These are phyloP conservation scores for Antitrichia curtipendula DNA, from an alignment of 225 moss, liverwort and hornwort genomes.

Conservation along the genomic window DNA sequence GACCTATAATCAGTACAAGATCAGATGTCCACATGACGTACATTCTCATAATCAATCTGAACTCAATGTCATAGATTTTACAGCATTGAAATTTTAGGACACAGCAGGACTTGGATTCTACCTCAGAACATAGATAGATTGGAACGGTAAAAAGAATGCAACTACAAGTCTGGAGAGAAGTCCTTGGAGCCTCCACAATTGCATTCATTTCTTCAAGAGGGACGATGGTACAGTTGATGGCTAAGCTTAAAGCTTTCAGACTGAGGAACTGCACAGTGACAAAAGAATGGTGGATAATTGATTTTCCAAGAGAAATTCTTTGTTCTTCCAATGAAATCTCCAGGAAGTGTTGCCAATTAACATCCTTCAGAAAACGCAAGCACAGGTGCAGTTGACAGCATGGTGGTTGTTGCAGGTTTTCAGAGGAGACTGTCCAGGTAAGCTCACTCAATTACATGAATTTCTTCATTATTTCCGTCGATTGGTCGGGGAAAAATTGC, in stretches of 20 bases:
- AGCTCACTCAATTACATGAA: constrained; percentile 43
- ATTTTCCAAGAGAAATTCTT: background rate
- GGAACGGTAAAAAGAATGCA: background rate
- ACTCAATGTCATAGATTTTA: background rate
- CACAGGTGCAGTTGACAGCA: background rate
- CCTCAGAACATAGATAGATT: background rate
- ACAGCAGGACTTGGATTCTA: background rate
- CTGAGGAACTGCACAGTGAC: background rate
- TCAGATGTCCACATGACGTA: too few species aligned
- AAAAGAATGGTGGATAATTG: background rate
- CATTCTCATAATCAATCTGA: background rate
- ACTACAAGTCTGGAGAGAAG: background rate
- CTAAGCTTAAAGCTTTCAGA: background rate
- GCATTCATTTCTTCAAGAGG: background rate
- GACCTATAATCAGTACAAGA: background rate
- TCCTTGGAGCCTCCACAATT: background rate
- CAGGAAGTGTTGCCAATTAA: background rate
- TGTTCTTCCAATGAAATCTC: background rate
- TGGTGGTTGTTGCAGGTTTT: background rate
- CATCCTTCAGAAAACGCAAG: background rate
- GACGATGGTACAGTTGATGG: background rate
- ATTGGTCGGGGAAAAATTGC: constrained; percentile 94
- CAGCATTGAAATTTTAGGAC: background rate
- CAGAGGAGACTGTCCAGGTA: background rate
- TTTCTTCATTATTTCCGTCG: constrained; percentile 45